Evolutionary conservation across 2,329 filamentous ascomycete genomes (phyloP), one percentile per base, ranked within the genome.

Genomic region (Diaporthe sp.): DNA sequence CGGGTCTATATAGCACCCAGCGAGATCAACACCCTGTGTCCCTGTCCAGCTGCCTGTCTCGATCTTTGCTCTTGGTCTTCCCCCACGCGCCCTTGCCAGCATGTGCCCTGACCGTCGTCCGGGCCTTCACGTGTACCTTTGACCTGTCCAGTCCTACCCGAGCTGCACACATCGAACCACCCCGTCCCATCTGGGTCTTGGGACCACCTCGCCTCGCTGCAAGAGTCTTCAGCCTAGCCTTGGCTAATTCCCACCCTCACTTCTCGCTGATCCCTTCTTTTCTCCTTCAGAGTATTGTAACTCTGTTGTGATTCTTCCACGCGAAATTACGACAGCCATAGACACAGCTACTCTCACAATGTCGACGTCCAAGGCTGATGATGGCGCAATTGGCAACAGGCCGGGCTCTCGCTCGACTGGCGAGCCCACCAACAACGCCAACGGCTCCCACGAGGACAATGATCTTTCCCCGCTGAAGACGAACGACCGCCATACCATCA

Each of bases 1-100:
- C 55, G 55, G 55, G 69, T 61, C 69, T 61, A 61, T 61, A 72
- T 72, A 61, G 69, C 57, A 72, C 69, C 69, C 57, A 49, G 57
- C 15, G 49, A 31, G 69, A 72, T 72, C 69, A 37, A 44, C 42
- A 59, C 31, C 57, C 57, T 72, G 42, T 49, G 55, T 72, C 57
- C 55, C 22, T 61, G 57, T 46, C 8, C 31, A 51, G 25, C 69
- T 39, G 10, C 31, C 69, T 10, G 69, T 51, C 57, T 61, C 69
- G 55, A 72, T 57, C 57, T 65, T 22, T 72, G 39, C 69, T 59
- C 69, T 59, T 59, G 55, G 42, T 28, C 42, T 65, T 37, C 28
- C 69, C 44, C 69, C 53, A 72, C 69, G 69, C 69, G 69, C 69
- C 15, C 51, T 51, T 44, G 31, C 39, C 69, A 72, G 69, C 55